A percentile compares a stretch with the other conserved stretches of the same genome.
Conservation (phyloP, 1,284 basidiomycete genomes). For the Tetrapyrgos nigripes region DNA sequence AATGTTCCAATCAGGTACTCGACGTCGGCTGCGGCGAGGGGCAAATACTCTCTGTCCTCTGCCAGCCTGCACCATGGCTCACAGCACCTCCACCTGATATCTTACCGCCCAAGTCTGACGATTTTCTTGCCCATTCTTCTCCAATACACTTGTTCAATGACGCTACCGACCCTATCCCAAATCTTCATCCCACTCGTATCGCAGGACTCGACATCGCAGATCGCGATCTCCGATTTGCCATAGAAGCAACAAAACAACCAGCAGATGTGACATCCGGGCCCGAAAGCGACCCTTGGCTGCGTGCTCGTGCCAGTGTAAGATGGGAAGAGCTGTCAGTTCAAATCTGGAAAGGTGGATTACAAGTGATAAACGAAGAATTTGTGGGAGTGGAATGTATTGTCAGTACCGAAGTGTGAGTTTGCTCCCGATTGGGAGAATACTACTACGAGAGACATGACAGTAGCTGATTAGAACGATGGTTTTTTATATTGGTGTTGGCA, state of each 20-base stretch:
- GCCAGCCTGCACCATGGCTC: constrained; percentile 76
- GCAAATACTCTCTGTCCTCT: constrained; percentile 69
- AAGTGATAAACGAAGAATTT: constrained; percentile 78
- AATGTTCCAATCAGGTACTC: constrained; percentile 56
- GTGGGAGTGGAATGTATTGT: constrained; percentile 84
- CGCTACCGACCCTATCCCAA: constrained; percentile 50
- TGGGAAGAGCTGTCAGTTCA: constrained; percentile 81
- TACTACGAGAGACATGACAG: background rate
- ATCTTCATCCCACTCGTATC: constrained; percentile 65
- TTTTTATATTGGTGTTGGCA: constrained; percentile 31
- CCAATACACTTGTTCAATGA: constrained; percentile 22
- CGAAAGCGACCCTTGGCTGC: constrained; percentile 4
- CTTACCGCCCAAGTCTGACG: constrained; percentile 32
- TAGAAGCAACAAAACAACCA: constrained; percentile 45
- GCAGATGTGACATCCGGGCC: constrained; percentile 22
- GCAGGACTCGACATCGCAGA: constrained; percentile 72
- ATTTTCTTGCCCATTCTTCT: constrained; percentile 7
- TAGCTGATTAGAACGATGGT: background rate
- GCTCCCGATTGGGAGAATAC: background rate
- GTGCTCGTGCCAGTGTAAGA: constrained; percentile 43
- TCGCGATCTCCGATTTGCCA: constrained; percentile 58
- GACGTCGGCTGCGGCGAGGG: constrained; percentile 87
- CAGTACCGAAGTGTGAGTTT: constrained; percentile 81
- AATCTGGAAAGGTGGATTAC: constrained; percentile 85
- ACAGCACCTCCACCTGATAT: constrained; percentile 35